Evolutionary conservation across 192 early-diverging fungal species (phyloP), one percentile per base, ranked within the genome.

Genomic region (Anaeromyces robustus): DNA sequence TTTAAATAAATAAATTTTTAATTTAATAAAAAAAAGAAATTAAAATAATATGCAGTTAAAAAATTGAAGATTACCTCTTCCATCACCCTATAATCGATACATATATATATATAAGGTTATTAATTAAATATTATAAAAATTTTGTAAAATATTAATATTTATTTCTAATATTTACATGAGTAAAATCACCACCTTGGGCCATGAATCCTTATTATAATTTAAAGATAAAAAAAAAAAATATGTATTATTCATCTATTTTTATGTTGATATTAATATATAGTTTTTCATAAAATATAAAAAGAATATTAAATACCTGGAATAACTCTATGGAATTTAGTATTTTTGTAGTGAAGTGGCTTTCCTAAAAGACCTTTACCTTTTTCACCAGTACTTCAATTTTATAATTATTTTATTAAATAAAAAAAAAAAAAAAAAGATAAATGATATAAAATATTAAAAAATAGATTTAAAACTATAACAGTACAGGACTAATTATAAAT

Each of bases 131-230:
- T n/a, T n/a, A n/a, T n/a, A n/a, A n/a, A n/a, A n/a, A n/a, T n/a
- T n/a, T n/a, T n/a, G n/a, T n/a, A n/a, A n/a, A n/a, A n/a, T n/a
- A n/a, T n/a, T n/a, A n/a, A n/a, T n/a, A n/a, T n/a, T n/a, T n/a
- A n/a, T 14, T 41, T 41, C 6, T 14, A 41, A 41, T 41, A 41
- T 9, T 68, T 68, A 68, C 87, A 81, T 87, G 88, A 59, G 94
- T 94, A 80, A 95, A 94, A 84, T 95, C 94, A 37, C 94, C 94
- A 80, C 95, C 95, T 87, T 97, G 96, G 82, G 92, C 87, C 95
- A 96, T 96, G 82, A 96, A 96, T n/a, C 52, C 52, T 68, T n/a
- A 22, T 52, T 52, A 13, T 22, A 2, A 26, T 39, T 34, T 34
- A 34, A 34, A 7, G 3, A 7, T 82, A 22, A 86, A 82, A 68